Evolutionary conservation across 768 basidiomycete species (phyloP), one percentile per base, ranked within the genome.

Genomic region (Lentinula aciculospora): DNA sequence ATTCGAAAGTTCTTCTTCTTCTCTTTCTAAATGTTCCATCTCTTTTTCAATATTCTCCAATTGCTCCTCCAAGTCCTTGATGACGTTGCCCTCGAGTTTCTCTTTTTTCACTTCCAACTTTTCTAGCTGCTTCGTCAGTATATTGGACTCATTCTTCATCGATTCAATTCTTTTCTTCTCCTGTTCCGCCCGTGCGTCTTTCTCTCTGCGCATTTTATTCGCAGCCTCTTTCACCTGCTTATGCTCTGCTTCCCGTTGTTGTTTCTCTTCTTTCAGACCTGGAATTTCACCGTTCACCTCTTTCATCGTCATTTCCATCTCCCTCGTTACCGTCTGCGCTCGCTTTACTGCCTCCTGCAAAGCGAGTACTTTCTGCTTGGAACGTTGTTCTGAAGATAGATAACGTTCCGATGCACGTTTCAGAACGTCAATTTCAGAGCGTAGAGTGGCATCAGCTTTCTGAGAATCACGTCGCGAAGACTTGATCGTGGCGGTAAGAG

Each of bases 341-440:
- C 91, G 85, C 65, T 90, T 93, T 12, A 88, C 85, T 2, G 92
- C 89, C 66, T 96, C 93, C 67, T 95, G 93, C 37, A 96, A 73
- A 1, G 94, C 91, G 10, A 94, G 78, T 9, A 88, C 83, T 63
- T 93, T 95, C 68, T 96, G 94, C 44, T 85, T 84, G 9, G 87
- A 84, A n/a, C 93, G 82, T 23, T 83, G 76, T 67, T 98, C 95
- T 2, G 82, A 79, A 1, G 83, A 78, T 0, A 81, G 73, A 56
- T 88, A 82, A 64, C 92, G 93, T 64, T 96, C 94, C 3, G 87
- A 86, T 1, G 91, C 82, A 3, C 91, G 83, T 68, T 89, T 92
- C 54, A 95, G 78, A 0, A 81, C 79, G 34, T 95, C 90, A 44
- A 96, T 93, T 71, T 96, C 93, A 2, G 85, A 76, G 29, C 89